phyloP scores from a whole-genome alignment of 129 eudicot species.

The Ambrosia artemisiifolia region DNA sequence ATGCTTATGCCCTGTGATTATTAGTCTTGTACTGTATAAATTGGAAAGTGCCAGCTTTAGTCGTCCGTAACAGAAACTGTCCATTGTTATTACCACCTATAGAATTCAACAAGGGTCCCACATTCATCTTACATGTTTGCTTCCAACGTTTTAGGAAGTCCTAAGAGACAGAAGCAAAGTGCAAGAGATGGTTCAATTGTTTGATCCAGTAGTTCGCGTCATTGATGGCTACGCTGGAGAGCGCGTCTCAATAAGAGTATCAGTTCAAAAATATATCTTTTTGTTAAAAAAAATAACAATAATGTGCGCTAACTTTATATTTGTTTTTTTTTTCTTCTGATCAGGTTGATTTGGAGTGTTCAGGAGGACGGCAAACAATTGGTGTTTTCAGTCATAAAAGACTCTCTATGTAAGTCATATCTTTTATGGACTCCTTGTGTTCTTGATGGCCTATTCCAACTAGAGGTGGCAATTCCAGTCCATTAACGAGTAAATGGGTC shows the following conservation, averaged over 20 bases:
- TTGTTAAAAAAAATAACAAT: neutral
- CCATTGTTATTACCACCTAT: neutral
- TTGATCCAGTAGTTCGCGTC: slow-evolving; percentile 87
- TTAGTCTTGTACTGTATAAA: no score
- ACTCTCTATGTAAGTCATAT: slow-evolving; percentile 61
- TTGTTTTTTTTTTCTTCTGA: neutral
- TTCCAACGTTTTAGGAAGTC: slow-evolving; percentile 54
- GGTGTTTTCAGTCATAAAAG: slow-evolving; percentile 81
- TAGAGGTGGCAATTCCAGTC: neutral
- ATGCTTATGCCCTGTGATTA: slow-evolving; percentile 15
- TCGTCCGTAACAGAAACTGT: no score
- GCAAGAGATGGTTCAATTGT: slow-evolving; percentile 65
- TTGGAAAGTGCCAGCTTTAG: no score
- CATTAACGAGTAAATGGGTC: neutral
- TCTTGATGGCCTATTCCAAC: neutral
- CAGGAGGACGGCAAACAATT: slow-evolving; percentile 66
- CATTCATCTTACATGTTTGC: slow-evolving; percentile 13
- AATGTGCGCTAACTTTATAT: neutral
- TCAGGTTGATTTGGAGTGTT: slow-evolving; percentile 93
- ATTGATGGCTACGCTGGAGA: slow-evolving; percentile 84
- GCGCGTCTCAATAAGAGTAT: slow-evolving; percentile 85
- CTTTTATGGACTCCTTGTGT: neutral
- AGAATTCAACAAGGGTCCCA: slow-evolving; percentile 8
- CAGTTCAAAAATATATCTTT: neutral
- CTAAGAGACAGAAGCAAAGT: slow-evolving; percentile 84